Evolutionary conservation across 176 grass and related monocot species (phyloP), one percentile per base, ranked within the genome.

Genomic region (Musa itinerans): DNA sequence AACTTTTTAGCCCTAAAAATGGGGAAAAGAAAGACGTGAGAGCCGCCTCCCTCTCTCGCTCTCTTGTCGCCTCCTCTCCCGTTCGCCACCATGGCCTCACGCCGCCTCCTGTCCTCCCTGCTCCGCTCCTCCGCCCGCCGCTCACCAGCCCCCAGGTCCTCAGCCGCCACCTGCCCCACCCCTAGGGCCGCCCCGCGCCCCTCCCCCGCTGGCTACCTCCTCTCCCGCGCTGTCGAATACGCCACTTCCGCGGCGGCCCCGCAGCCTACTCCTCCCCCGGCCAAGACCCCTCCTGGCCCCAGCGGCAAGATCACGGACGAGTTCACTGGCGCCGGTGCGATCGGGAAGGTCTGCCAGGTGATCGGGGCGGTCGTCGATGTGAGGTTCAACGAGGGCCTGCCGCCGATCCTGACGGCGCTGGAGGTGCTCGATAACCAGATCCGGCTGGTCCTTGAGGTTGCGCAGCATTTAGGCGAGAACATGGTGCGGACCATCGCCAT

Each of bases 341-440:
- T 97, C 68, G 93, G 93, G 8, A 79, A 92, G 83, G 93, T 97
- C 2, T 97, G 89, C 84, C 93, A 97, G 83, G 93, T 97, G 69
- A 97, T 97, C 74, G 93, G 93, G 2, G 93, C 93, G 79, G 93
- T 97, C 81, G 94, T 98, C 5, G 94, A 98, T 72, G 94, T 98
- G 50, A 84, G 90, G 29, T 98, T 93, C 52, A 80, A 93, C 13
- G 90, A 93, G 70, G 94, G 94, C 19, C 78, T 98, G 26, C 94
- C 94, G 20, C 94, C 94, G 82, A 98, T 98, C 88, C 81, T 98
- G 58, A 98, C 94, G 0, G 94, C 94, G n/a, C 86, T 98, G 1
- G 94, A 98, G 88, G 94, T 98, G 80, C 85, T 98, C 78, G 94
- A 98, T 78, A 81, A 98, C 84, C 86, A 85, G 74, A 98, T 98